Evolutionary conservation across 2,329 filamentous ascomycete genomes (phyloP).

Genomic region (Zalaria sp.): DNA sequence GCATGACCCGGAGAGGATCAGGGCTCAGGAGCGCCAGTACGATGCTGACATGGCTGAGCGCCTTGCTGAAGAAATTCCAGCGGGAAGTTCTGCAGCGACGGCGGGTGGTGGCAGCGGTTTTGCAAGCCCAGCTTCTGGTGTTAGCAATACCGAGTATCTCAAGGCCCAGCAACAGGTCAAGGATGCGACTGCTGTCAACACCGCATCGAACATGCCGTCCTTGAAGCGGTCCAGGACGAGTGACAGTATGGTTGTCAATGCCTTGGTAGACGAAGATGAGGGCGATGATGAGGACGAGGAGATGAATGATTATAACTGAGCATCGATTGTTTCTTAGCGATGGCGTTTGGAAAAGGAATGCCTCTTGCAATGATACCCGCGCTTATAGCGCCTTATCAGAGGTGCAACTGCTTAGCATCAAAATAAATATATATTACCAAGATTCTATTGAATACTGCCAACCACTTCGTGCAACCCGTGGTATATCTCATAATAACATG

Average conservation of each 20-base stretch:
- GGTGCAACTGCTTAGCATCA: too few species aligned
- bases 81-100: constrained; percentile 33
- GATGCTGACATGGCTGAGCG: constrained; percentile 32
- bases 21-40: constrained; percentile 29
- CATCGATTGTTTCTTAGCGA: too few species aligned
- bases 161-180: not conserved
- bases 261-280: not conserved
- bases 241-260: constrained; percentile 5
- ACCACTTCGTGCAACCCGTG: too few species aligned
- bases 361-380: too few species aligned
- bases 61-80: constrained; percentile 33
- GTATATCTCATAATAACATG: too few species aligned
- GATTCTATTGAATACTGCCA: too few species aligned
- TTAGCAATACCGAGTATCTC: constrained; percentile 1
- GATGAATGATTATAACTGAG: too few species aligned
- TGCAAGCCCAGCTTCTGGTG: constrained; percentile 20
- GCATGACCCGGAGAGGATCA: constrained; percentile 26
- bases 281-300: not conserved
- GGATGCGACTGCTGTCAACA: not conserved
- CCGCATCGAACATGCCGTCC: not conserved
- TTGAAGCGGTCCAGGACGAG: constrained; percentile 3
- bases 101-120: constrained; percentile 35
- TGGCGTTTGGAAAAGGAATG: too few species aligned
- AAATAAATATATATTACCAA: too few species aligned
- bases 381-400: too few species aligned